Evolutionary conservation across 1,284 basidiomycete genomes (phyloP).

Genomic region (Microbotryum scabiosae): DNA sequence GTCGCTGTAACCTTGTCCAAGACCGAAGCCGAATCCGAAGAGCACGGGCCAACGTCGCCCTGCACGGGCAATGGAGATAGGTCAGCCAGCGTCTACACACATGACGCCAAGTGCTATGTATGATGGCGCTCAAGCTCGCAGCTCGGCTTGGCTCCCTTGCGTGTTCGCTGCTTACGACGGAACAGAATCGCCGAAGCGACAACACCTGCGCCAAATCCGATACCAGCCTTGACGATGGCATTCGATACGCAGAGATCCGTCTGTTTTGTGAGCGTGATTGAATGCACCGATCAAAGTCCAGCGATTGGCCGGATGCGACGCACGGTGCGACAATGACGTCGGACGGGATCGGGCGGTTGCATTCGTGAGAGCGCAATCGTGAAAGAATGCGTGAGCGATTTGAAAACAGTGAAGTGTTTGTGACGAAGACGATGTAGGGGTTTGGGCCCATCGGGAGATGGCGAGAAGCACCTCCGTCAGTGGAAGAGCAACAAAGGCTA

Average conservation of each 20-base stretch:
- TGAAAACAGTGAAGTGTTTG: not conserved
- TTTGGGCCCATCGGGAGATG: not conserved
- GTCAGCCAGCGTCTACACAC: not conserved
- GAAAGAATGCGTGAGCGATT: not conserved
- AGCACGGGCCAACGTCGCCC: constrained; percentile 96
- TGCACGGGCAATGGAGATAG: constrained; percentile 39
- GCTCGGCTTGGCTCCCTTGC: not conserved
- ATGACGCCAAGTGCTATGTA: not conserved
- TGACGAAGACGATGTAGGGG: not conserved
- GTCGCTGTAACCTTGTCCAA: constrained; percentile 40
- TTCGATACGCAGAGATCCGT: constrained; percentile 42
- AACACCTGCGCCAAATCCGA: constrained; percentile 90
- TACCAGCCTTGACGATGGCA: constrained; percentile 58
- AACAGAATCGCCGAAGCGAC: constrained; percentile 90
- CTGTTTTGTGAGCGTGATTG: constrained; percentile 6
- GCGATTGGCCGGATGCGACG: not conserved
- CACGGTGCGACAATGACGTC: not conserved
- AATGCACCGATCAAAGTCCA: not conserved
- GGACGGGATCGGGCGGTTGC: not conserved
- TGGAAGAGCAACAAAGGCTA: not conserved
- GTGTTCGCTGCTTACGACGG: constrained; percentile 60
- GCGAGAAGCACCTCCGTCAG: not conserved
- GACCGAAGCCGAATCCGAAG: constrained; percentile 81
- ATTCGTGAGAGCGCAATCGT: no score
- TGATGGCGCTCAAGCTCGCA: not conserved